A percentile compares a stretch with the other conserved stretches of the same genome.
These are phyloP conservation scores for Diaporthe sp. DNA, from an alignment of 2,329 filamentous ascomycete genomes.

Conservation along the genomic window DNA sequence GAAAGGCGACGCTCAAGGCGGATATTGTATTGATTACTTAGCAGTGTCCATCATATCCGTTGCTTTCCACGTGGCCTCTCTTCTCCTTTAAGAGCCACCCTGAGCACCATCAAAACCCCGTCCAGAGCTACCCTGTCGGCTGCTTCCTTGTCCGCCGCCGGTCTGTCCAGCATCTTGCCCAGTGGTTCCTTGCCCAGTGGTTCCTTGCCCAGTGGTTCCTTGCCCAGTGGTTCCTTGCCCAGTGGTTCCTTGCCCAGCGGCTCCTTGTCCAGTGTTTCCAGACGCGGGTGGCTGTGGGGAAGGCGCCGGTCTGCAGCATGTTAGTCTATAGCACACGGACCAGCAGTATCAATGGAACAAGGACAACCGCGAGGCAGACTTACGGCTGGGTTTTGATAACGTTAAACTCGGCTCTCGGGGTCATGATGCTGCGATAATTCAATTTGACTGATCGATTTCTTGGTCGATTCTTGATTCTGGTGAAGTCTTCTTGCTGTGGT, in stretches of 20 bases:
- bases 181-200: neutral
- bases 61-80: neutral
- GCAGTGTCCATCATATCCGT: neutral
- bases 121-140: neutral
- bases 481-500: neutral
- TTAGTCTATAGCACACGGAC: neutral
- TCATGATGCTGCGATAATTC: neutral
- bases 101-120: neutral
- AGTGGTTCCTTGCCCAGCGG: too few species aligned
- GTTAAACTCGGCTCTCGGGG: neutral
- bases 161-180: neutral
- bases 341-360: neutral
- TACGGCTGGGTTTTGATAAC: neutral
- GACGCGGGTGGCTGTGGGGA: neutral
- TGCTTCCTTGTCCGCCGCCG: neutral
- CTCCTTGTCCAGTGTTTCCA: neutral
- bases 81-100: neutral
- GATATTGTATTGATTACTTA: neutral
- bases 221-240: neutral
- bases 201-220: too few species aligned
- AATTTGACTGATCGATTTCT: neutral
- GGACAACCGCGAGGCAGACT: neutral
- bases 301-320: neutral
- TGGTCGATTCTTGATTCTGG: neutral
- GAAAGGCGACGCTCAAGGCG: neutral